These are phyloP conservation scores for Colletotrichum sp. DNA, from an alignment of 2,329 filamentous ascomycete species.

Conservation along the genomic window DNA sequence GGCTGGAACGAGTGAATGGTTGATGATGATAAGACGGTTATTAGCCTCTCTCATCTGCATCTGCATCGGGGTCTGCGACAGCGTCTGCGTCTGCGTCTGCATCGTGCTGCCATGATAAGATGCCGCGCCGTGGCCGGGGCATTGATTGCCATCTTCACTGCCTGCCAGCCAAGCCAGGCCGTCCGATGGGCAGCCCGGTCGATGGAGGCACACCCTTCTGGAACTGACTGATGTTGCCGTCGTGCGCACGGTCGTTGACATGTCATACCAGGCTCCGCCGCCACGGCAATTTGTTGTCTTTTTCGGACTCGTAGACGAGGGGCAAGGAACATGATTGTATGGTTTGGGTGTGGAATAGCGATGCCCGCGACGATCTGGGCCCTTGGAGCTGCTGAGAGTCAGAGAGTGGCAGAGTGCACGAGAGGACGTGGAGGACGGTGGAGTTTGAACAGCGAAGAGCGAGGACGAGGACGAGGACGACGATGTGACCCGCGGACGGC, in stretches of 20 bases:
- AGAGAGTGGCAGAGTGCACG: neutral
- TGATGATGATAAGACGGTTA: neutral
- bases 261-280: neutral
- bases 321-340: neutral
- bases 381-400: neutral
- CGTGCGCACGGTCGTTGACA: constrained; percentile 1
- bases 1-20: neutral
- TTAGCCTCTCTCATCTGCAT: neutral
- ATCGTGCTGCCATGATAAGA: constrained; percentile 8
- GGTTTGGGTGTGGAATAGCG: neutral
- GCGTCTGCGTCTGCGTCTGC: neutral
- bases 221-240: neutral
- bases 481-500: neutral
- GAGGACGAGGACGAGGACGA: neutral
- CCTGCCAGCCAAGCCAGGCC: neutral
- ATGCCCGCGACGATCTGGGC: constrained; percentile 14
- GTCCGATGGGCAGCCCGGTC: neutral
- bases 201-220: neutral
- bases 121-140: neutral
- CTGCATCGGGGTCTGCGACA: neutral
- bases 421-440: neutral
- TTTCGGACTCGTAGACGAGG: neutral
- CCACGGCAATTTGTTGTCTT: neutral
- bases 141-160: neutral
- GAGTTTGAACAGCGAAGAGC: neutral